Base-by-base conservation (phyloP, 192 early-diverging fungal species). In the Coemansia sp. region DNA sequence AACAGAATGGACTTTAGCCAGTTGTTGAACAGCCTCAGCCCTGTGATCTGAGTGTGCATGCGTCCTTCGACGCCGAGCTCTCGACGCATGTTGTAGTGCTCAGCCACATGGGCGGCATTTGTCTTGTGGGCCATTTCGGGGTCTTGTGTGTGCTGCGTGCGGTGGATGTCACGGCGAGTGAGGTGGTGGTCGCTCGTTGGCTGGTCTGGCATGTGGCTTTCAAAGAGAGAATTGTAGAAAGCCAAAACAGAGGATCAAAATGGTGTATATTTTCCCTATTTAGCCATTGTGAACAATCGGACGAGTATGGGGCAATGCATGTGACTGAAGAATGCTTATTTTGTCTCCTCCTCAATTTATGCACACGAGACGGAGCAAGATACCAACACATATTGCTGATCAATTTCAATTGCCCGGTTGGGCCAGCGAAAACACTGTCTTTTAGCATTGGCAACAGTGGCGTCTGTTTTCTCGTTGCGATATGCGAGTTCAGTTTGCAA, bases 1-100 rank as follows among this genome's bases (percentile, higher is more conserved):
- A 99, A 95, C 27, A 99, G 76, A 2, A 94, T 79, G 11, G 92
- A 88, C 62, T 99, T 99, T 54, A 95, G 72, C 95, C 95, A 99
- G 83, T 99, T 99, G 85, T 99, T 98, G 75, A 94, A 95, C 59
- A 86, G 87, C 47, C 93, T 91, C 53, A 99, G 69, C 2, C 89
- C 86, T 25, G 96, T 86, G 29, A 97, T 97, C 25, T 79, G 84
- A 8, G 94, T 95, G 53, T 93, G 87, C 63, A 93, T 58, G 32
- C 95, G 89, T 23, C 79, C 81, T 24, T 87, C 84, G 4, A 86
- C 74, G 5, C 90, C 93, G 2, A 94, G 86, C 54, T 95, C 86
- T 15, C 89, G 90, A 6, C 93, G 86, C n/a, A 85, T 80, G 62
- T 96, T 96, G 72, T 93, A 93, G 69, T 93, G 92, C 12, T 85